These are phyloP conservation scores for Pseudocercospora fijiensis DNA, from an alignment of 2,329 filamentous ascomycete genomes.

Conservation along the genomic window DNA sequence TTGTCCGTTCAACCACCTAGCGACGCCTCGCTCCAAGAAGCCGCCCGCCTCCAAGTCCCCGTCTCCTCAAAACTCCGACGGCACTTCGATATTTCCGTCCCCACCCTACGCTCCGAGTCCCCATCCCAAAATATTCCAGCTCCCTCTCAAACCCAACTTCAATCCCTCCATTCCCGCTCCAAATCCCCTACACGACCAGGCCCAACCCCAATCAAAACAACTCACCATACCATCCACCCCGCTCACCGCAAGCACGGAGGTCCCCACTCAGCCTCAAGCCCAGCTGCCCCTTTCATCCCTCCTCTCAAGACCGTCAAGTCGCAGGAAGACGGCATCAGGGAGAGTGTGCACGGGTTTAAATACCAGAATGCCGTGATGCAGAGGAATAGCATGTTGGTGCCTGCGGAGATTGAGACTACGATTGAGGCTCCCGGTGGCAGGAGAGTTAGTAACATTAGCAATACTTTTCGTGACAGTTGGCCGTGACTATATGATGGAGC, in stretches of 20 bases:
- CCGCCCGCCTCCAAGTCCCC: not conserved
- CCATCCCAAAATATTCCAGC: not conserved
- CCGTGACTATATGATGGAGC: slow-evolving; percentile 6
- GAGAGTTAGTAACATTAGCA: slow-evolving; percentile 5
- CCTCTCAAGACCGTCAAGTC: not conserved
- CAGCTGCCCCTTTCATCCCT: not conserved
- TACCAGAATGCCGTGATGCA: not conserved
- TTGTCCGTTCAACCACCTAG: not conserved
- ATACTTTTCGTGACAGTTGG: slow-evolving; percentile 1
- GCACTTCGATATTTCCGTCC: not conserved
- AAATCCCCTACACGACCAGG: not conserved
- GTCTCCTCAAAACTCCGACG: not conserved
- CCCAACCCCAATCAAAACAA: not conserved
- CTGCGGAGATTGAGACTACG: slow-evolving; percentile 5
- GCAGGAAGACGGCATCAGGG: not conserved
- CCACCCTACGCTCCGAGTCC: not conserved
- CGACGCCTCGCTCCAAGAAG: not conserved
- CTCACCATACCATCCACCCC: not conserved
- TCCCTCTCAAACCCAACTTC: not conserved
- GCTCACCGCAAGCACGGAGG: not conserved
- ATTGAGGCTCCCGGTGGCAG: not conserved
- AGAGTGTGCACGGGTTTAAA: not conserved
- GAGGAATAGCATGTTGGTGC: not conserved
- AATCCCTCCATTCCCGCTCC: not conserved
- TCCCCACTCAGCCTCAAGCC: not conserved